Percentiles rank a stretch among this genome's conserved stretches.
Conservation (phyloP, 371 early-diverging fungal genomes). For the Mortierella sp. region DNA sequence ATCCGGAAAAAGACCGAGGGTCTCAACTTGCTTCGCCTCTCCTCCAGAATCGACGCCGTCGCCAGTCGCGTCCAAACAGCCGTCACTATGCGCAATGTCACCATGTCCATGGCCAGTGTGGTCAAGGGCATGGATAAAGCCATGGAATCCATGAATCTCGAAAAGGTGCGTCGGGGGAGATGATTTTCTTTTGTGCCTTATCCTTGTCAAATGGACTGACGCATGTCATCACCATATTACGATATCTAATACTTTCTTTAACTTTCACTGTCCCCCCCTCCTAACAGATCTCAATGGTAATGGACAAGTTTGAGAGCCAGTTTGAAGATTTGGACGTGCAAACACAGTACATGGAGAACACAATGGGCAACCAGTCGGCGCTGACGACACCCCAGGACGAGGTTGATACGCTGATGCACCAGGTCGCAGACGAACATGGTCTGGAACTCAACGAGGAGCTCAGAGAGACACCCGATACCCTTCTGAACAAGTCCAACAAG, state of each 20-base stretch:
- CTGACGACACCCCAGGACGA: slow-evolving; percentile 92
- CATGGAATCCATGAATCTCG: slow-evolving; percentile 93
- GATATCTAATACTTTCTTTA: not conserved
- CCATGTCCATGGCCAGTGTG: slow-evolving; percentile 84
- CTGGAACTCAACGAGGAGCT: slow-evolving; percentile 83
- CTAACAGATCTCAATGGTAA: slow-evolving; percentile 87
- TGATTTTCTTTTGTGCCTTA: no score
- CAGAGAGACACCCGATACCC: slow-evolving; percentile 65
- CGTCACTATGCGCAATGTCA: slow-evolving; percentile 91
- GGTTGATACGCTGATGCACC: slow-evolving; percentile 93
- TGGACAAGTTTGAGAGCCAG: slow-evolving; percentile 96
- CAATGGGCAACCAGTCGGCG: slow-evolving; percentile 91
- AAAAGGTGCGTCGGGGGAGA: slow-evolving; percentile 69
- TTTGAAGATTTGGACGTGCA: slow-evolving; percentile 96
- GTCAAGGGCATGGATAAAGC: slow-evolving; percentile 95
- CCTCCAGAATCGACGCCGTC: slow-evolving; percentile 94
- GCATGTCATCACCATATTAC: not conserved
- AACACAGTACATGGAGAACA: slow-evolving; percentile 92
- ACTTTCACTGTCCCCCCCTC: not conserved
- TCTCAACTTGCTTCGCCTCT: slow-evolving; percentile 88
- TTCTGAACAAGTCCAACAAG: slow-evolving; percentile 30
- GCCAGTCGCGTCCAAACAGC: slow-evolving; percentile 95
- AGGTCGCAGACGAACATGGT: slow-evolving; percentile 96
- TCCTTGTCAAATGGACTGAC: not conserved
- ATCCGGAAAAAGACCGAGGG: slow-evolving; percentile 98